Percentiles rank a stretch among this genome's conserved stretches.
Conservation (phyloP, 139 green algal genomes). For the Picochlorum sp. region DNA sequence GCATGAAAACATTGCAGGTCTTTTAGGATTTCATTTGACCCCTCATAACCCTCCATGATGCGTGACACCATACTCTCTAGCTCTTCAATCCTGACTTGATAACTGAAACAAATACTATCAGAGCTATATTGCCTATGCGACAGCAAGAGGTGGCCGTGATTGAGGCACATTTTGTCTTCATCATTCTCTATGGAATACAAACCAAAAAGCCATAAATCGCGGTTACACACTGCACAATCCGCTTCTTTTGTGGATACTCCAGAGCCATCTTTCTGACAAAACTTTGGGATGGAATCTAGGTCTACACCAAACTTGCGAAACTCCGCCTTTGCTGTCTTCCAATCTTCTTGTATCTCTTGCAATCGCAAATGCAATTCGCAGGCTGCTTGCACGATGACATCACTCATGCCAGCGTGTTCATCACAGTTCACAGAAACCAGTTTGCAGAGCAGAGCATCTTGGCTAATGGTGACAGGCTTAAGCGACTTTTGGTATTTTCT, state of each 20-base stretch:
- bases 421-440: conserved; percentile 31
- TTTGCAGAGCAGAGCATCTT: conserved; percentile 58
- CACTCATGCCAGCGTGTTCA: not conserved
- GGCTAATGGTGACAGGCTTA: conserved; percentile 43
- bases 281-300: not conserved
- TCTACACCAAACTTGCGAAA: not conserved
- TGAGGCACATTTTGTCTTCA: conserved; percentile 46
- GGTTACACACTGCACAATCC: conserved; percentile 56
- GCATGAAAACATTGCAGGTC: no score
- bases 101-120: no score
- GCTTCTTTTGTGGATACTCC: conserved; percentile 46
- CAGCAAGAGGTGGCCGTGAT: conserved; percentile 41
- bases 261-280: conserved; percentile 12
- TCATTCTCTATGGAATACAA: conserved; percentile 39
- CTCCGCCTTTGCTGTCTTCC: not conserved
- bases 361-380: conserved; percentile 32
- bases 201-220: conserved; percentile 62
- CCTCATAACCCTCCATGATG: no score
- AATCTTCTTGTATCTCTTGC: not conserved
- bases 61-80: no score
- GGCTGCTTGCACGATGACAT: conserved; percentile 35
- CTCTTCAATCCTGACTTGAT: no score
- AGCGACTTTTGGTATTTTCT: conserved; percentile 45
- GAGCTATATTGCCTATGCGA: not conserved
- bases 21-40: no score